Conservation (phyloP, 225 moss, liverwort and hornwort genomes). For the Thuidium tamariscinum region DNA sequence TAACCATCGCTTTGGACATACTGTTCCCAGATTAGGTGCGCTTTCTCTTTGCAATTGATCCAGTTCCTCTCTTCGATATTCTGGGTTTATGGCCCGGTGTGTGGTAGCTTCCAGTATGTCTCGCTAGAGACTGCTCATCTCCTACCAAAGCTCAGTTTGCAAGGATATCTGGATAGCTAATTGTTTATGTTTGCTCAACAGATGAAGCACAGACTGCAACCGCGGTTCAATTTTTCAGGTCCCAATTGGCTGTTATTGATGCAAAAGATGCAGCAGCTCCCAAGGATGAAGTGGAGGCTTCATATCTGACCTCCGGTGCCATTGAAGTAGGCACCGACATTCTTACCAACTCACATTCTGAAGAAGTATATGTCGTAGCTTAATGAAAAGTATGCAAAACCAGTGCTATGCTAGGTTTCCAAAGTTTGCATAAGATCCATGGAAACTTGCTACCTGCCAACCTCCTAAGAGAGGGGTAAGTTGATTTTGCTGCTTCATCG, state of each 20-base stretch:
- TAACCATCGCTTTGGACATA: conserved; percentile 64
- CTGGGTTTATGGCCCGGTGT: neutral
- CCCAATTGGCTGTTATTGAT: conserved; percentile 6
- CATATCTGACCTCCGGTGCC: neutral
- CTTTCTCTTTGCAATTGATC: neutral
- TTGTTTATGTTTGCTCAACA: neutral
- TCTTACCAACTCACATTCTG: neutral
- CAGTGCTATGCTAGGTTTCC: neutral
- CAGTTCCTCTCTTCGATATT: neutral
- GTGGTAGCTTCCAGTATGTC: neutral
- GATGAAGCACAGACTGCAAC: conserved; percentile 34
- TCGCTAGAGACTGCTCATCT: neutral
- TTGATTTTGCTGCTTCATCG: neutral
- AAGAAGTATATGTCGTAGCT: conserved; percentile 3
- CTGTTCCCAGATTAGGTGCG: conserved; percentile 82
- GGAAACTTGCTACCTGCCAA: neutral
- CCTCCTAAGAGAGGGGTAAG: neutral
- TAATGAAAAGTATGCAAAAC: neutral
- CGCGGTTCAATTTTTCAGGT: conserved; percentile 29
- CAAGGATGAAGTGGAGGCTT: neutral
- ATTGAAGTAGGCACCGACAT: neutral
- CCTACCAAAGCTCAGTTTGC: neutral
- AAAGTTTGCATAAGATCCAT: neutral
- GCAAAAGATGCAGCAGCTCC: neutral
- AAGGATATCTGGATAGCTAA: neutral